phyloP scores from a whole-genome alignment of 2,329 filamentous ascomycete genomes.

The Zasmidium angulare region DNA sequence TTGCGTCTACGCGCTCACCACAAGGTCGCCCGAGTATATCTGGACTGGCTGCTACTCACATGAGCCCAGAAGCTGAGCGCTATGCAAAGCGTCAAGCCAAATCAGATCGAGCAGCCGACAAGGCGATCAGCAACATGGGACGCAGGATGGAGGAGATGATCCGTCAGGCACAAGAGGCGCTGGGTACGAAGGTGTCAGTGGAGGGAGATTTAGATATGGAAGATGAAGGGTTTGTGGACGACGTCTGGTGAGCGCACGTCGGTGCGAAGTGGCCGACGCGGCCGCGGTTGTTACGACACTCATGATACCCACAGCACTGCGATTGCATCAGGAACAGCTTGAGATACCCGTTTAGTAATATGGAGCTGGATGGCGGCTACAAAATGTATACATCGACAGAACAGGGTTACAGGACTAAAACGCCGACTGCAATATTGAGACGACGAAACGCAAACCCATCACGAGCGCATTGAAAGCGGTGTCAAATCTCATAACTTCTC shows the following conservation, averaged over 20 bases:
- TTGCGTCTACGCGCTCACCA: slow-evolving; percentile 51
- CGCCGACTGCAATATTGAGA: background rate
- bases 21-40: slow-evolving; percentile 21
- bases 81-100: slow-evolving; percentile 70
- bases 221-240: slow-evolving; percentile 33
- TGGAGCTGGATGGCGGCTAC: background rate
- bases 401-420: background rate
- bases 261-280: background rate
- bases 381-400: background rate
- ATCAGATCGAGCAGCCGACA: slow-evolving; percentile 76
- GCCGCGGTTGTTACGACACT: too few relatives aligned
- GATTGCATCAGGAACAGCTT: background rate
- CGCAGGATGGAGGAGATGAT: slow-evolving; percentile 82
- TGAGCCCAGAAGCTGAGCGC: slow-evolving; percentile 66
- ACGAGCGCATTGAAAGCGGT: too few relatives aligned
- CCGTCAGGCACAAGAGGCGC: slow-evolving; percentile 78
- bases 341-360: background rate
- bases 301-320: background rate
- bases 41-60: slow-evolving; percentile 13
- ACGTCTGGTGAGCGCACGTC: slow-evolving; percentile 23
- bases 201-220: slow-evolving; percentile 37
- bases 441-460: background rate
- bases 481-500: too few relatives aligned
- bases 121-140: slow-evolving; percentile 77
- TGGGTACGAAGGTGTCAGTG: slow-evolving; percentile 56